Evolutionary conservation across 345 rosid genomes (phyloP).

Genomic region (Lepidium didymum): DNA sequence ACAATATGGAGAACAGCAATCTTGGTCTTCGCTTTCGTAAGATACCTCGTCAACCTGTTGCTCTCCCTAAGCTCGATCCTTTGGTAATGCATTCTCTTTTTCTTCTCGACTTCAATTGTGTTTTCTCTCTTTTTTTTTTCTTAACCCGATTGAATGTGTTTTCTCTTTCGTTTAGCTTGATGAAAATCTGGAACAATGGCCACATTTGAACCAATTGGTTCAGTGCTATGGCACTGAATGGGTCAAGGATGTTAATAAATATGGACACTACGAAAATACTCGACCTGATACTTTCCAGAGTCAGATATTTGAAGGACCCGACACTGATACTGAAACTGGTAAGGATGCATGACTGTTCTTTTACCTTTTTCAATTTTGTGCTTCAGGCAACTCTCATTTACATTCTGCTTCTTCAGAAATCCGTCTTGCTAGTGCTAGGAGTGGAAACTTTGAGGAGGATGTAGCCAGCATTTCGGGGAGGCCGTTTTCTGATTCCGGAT

Average conservation of each 20-base stretch:
- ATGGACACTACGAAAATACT: constrained; percentile 72
- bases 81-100: constrained; percentile 1
- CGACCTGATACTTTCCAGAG: constrained; percentile 58
- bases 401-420: constrained; percentile 48
- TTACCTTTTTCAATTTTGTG: background rate
- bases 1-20: constrained; percentile 19
- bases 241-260: constrained; percentile 90
- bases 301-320: constrained; percentile 96
- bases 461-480: constrained; percentile 74
- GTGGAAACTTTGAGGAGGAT: constrained; percentile 60
- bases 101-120: background rate
- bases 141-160: background rate
- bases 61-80: constrained; percentile 32
- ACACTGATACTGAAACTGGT: constrained; percentile 96
- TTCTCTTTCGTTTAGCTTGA: constrained; percentile 46
- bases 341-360: background rate
- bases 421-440: constrained; percentile 74
- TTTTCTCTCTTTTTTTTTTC: background rate
- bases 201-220: constrained; percentile 80
- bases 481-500: constrained; percentile 49
- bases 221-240: constrained; percentile 85
- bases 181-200: constrained; percentile 93
- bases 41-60: constrained; percentile 24
- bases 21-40: constrained; percentile 27
- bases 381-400: background rate